These are phyloP conservation scores for Fusarium oxysporum DNA, from an alignment of 2,329 filamentous ascomycete genomes.

Conservation along the genomic window DNA sequence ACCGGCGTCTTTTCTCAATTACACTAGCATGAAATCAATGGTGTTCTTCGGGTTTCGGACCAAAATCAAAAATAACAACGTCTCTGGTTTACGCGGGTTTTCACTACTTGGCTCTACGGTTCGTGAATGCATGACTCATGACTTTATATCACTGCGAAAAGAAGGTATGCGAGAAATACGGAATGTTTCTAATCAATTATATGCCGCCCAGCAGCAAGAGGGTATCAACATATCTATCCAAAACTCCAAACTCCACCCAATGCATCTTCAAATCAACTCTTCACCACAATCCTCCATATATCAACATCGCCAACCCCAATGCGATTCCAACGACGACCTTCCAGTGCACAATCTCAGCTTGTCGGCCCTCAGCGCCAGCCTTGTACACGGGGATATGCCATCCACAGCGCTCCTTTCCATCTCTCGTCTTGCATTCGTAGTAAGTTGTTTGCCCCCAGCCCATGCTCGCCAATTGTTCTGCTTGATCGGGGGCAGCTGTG, in stretches of 20 bases:
- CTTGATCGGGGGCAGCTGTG: conserved; percentile 49
- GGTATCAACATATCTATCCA: conserved; percentile 34
- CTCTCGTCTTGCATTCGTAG: conserved; percentile 50
- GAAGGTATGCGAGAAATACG: background rate
- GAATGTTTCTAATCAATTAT: conserved; percentile 2
- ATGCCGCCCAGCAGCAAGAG: conserved; percentile 32
- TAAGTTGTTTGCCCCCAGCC: conserved; percentile 51
- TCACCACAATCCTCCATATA: conserved; percentile 19
- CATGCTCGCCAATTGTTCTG: conserved; percentile 45
- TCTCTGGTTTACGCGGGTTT: conserved; percentile 28
- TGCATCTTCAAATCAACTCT: conserved; percentile 1
- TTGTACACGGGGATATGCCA: conserved; percentile 52
- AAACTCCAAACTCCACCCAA: conserved; percentile 34
- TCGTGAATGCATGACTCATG: conserved; percentile 24
- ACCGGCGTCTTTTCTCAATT: conserved; percentile 49
- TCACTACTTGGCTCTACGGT: background rate
- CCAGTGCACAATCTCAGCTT: conserved; percentile 38
- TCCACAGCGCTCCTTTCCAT: conserved; percentile 49
- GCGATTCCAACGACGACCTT: conserved; percentile 24
- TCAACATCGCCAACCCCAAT: conserved; percentile 18
- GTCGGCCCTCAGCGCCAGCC: conserved; percentile 38
- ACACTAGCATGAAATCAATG: conserved; percentile 58
- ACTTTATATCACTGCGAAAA: background rate
- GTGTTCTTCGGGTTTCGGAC: conserved; percentile 56
- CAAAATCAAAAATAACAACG: conserved; percentile 45